Conservation (phyloP, 164 flowering plant genomes). For the Vitis labrusca region DNA sequence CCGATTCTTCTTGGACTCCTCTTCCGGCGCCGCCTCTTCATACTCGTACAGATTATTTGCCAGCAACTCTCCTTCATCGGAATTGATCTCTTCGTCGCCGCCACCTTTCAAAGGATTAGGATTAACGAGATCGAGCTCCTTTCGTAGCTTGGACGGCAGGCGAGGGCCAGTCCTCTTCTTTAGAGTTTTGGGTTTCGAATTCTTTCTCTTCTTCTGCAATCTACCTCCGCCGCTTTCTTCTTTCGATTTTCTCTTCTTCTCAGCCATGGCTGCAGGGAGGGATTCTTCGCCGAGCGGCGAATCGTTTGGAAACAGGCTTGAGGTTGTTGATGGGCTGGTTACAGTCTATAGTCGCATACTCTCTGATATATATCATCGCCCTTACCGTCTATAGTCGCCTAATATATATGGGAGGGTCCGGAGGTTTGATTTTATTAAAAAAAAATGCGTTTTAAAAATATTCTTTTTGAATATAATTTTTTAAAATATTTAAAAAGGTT, state of each 20-base stretch:
- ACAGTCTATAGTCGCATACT: too few relatives aligned
- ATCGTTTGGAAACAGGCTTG: too few relatives aligned
- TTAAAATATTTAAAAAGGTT: too few relatives aligned
- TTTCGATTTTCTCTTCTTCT: constrained; percentile 39
- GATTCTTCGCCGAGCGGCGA: too few relatives aligned
- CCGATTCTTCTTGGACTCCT: constrained; percentile 76
- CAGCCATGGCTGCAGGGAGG: constrained; percentile 25
- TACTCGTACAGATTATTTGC: constrained; percentile 69
- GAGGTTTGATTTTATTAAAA: too few relatives aligned
- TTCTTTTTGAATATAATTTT: too few relatives aligned
- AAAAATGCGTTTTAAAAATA: too few relatives aligned
- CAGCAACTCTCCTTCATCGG: constrained; percentile 23
- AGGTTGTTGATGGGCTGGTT: too few relatives aligned
- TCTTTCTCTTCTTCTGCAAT: constrained; percentile 9
- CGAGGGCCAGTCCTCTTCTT: constrained; percentile 50
- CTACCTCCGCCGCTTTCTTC: constrained; percentile 6
- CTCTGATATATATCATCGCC: too few relatives aligned
- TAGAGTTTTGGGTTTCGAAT: constrained; percentile 2
- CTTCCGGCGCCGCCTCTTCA: constrained; percentile 66
- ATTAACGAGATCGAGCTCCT: constrained; percentile 38
- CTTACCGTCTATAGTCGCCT: too few relatives aligned
- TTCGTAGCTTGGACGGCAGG: constrained; percentile 44
- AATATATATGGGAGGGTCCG: too few relatives aligned
- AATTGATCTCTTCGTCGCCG: constrained; percentile 31
- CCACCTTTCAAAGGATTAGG: constrained; percentile 14